Evolutionary conservation across 2,329 filamentous ascomycete genomes (phyloP), one percentile per base, ranked within the genome.

Genomic region (Apiospora phragmitis): DNA sequence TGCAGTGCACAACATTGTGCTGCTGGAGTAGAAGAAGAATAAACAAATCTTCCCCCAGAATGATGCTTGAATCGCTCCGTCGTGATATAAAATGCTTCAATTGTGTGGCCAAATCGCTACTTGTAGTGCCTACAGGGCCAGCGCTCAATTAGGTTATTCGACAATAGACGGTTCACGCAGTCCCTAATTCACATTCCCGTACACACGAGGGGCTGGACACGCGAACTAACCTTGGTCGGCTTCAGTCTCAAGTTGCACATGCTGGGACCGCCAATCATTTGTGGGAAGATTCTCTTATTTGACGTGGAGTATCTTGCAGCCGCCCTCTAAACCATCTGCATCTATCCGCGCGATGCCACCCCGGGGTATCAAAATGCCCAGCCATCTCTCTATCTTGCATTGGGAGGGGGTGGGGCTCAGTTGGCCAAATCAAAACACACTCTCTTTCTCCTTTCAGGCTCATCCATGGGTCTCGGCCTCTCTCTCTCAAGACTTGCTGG

Each of bases 301-400:
- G 55, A 38, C 18, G 4, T 24, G 8, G n/a, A 38, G 21, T 38
- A 62, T 24, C 55, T 62, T 59, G 18, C 26, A 26, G 55, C 55
- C 8, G 55, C 55, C 55, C 55, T 62, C 55, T 62, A 62, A 45
- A n/a, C 18, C 43, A 45, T 45, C 43, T n/a, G 32, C 55, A 62
- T 62, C 55, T 62, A 62, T 62, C 55, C 55, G 55, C 32, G n/a
- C 29, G 55, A 62, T 62, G 55, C 55, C n/a, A 62, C 55, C 55
- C 55, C 55, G 55, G 55, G 55, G 55, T 62, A 62, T 62, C 55
- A 62, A 62, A 62, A 62, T 62, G 55, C 55, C 55, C 55, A 62
- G 55, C 55, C 55, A n/a, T 41, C 38, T 62, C 55, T 62, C 38
- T 62, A 32, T 62, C 32, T 55, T 59, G 55, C 55, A 62, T 62